These are phyloP conservation scores for Eimeria acervulina DNA, from an alignment of 169 alveolate genomes.

Conservation along the genomic window DNA sequence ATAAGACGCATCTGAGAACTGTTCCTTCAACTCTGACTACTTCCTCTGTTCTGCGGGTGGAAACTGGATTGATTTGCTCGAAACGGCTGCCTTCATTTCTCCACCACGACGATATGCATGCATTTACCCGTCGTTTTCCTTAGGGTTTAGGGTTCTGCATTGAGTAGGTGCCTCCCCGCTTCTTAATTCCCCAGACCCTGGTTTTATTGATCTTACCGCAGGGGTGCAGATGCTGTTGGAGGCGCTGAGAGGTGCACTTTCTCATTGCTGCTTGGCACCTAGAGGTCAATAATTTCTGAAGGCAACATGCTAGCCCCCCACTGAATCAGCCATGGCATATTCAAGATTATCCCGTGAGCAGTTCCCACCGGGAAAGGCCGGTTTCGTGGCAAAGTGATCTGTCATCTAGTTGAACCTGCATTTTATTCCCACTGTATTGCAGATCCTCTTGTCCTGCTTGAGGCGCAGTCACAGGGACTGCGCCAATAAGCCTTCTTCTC, in stretches of 20 bases:
- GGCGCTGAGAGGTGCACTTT: neutral
- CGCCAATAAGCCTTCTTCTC: neutral
- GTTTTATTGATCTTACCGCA: neutral
- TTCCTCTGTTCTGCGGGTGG: no score
- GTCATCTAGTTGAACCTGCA: neutral
- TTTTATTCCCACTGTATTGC: neutral
- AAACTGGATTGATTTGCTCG: no score
- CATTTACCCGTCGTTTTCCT: no score
- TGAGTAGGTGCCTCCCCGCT: neutral
- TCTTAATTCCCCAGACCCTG: neutral
- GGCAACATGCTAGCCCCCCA: neutral
- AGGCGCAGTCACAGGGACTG: neutral
- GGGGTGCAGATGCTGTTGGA: neutral
- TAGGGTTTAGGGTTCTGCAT: no score
- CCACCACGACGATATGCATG: neutral
- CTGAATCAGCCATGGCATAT: neutral
- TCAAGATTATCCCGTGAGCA: no score
- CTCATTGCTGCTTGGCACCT: no score
- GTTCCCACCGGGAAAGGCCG: no score
- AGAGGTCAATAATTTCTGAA: neutral
- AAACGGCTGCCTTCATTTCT: neutral
- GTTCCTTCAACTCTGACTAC: no score
- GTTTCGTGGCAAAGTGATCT: no score
- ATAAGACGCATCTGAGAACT: no score
- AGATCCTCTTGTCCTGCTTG: neutral